Conservation (phyloP, 2,329 filamentous ascomycete species). For the Pleoardoris graminearum region DNA sequence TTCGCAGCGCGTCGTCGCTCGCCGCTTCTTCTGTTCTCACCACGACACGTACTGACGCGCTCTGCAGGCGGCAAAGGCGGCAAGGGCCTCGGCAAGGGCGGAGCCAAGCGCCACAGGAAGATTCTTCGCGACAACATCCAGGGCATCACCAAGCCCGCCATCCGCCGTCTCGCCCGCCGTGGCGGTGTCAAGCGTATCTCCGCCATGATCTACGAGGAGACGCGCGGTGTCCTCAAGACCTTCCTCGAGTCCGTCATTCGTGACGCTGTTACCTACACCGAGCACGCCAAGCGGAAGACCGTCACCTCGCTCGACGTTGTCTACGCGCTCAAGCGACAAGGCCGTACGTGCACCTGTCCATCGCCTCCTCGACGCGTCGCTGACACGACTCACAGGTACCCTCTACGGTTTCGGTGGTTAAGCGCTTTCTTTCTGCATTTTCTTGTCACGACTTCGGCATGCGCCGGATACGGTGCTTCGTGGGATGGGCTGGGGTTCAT, state of each 20-base stretch:
- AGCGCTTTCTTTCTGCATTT: conserved; percentile 37
- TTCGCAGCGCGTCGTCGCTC: conserved; percentile 9
- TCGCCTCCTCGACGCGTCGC: neutral
- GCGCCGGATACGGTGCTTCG: conserved; percentile 53
- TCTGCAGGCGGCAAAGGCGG: conserved; percentile 86
- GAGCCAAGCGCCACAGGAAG: conserved; percentile 98
- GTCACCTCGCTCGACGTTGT: conserved; percentile 66
- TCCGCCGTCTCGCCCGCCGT: conserved; percentile 97
- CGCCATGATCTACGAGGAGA: conserved; percentile 89
- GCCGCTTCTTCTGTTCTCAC: conserved; percentile 4
- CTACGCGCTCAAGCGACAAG: conserved; percentile 66
- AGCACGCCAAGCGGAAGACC: conserved; percentile 80
- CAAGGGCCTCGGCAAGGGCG: conserved; percentile 97
- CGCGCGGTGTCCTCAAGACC: conserved; percentile 79
- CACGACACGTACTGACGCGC: conserved; percentile 50
- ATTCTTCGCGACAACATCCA: conserved; percentile 99
- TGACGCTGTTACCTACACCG: conserved; percentile 79
- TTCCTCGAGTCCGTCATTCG: conserved; percentile 82
- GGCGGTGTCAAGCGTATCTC: conserved; percentile 99
- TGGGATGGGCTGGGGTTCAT: conserved; percentile 33
- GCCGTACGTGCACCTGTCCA: conserved; percentile 48
- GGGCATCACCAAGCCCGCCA: conserved; percentile 98
- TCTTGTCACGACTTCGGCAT: conserved; percentile 42
- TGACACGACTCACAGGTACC: conserved; percentile 48
- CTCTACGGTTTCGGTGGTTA: conserved; percentile 72